Evolutionary conservation across 2,329 filamentous ascomycete genomes (phyloP), one percentile per base, ranked within the genome.

Genomic region (Microcyclosporella mali): DNA sequence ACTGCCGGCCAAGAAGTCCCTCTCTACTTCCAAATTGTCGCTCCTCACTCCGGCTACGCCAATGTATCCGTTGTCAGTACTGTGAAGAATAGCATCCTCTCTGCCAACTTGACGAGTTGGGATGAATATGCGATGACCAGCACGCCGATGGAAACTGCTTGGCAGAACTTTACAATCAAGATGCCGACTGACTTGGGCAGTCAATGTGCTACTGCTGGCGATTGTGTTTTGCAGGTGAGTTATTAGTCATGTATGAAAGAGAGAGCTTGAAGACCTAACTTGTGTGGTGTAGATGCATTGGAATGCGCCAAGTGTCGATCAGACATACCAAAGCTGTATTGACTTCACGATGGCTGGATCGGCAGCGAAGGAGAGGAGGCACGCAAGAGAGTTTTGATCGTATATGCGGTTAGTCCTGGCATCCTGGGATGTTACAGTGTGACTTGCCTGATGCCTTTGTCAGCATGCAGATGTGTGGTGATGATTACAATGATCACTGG

Each of bases 251-350:
- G n/a, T n/a, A n/a, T 34, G 8, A 4, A 4, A 4, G 19, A 7
- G 17, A 4, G 14, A 14, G 19, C 4, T 6, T 12, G 6, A 6
- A 34, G 31, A 14, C 8, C 8, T 16, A 15, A 18, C 15, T 34
- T n/a, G n/a, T n/a, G n/a, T 25, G 21, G 21, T 25, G 21, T 25
- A 36, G 41, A 81, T 78, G 77, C 80, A 69, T 62, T 82, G 78
- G 78, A 69, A 78, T 47, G 76, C 77, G 12, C 54, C 63, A 11
- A 66, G 64, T 41, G 72, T 77, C 47, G 56, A 74, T 45, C 79
- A 82, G 69, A 81, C 78, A 9, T 82, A 82, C 57, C 74, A 79
- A 66, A 71, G 72, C 37, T 82, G 79, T 62, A 66, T 81, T 39
- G 79, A 82, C 56, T 81, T 83, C 57, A 69, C 61, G 32, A 61